Evolutionary conservation across 805 yeast species (phyloP), one percentile per base, ranked within the genome.

Genomic region (Torulaspora franciscae): DNA sequence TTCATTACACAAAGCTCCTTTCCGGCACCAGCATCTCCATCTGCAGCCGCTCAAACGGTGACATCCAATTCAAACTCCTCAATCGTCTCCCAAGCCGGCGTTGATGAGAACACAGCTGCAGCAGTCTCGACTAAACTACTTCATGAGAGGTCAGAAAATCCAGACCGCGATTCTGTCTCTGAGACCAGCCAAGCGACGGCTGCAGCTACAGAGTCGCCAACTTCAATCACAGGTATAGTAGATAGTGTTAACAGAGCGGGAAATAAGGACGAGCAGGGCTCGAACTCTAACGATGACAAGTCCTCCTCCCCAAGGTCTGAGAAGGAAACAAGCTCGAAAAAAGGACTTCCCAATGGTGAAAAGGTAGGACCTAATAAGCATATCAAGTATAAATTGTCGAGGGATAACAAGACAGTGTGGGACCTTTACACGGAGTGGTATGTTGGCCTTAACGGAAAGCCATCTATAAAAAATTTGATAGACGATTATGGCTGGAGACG

Each of bases 351-450:
- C 15, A 34, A 22, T 4, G 44, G 42, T 30, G 51, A 43, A 14
- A 37, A 48, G 32, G 19, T 48, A 15, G 57, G 61, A 2, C 63
- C 63, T 9, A 59, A 61, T 38, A 55, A 55, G 19, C 56, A 52
- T 29, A 60, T 66, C 41, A 66, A 66, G 37, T 66, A 66, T 42
- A 66, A 64, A 45, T 48, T 66, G 6, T 66, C 66, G 13, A 56
- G 70, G 35, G 68, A 64, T n/a, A 65, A 66, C 43, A 66, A 64
- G 41, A 63, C 69, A 1, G 57, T 66, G 1, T 63, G 66, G 68
- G 70, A 66, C 47, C 45, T 66, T 7, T 65, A 64, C 45, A 62
- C 65, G 2, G 70, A 66, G 44, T 66, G 70, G 70, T 66, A 61
- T 37, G 54, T 60, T 44, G 70, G 70, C 3, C 45, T 66, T n/a